Evolutionary conservation across 2,329 filamentous ascomycete species (phyloP).

Genomic region (Pseudovirgaria hyperparasitica): DNA sequence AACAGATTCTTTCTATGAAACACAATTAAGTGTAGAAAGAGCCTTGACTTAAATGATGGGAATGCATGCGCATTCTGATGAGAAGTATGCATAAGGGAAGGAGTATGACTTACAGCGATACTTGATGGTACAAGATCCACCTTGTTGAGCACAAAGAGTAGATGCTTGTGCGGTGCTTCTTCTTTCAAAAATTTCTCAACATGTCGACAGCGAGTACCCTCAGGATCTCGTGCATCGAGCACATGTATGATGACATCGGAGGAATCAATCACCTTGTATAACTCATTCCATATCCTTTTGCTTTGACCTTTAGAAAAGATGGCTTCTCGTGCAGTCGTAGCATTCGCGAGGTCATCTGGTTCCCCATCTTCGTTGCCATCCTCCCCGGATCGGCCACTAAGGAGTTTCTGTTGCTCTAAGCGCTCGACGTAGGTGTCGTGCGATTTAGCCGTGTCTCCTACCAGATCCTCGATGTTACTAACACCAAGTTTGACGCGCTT

Average conservation of each 20-base stretch:
- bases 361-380: conserved; percentile 32
- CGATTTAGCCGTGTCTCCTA: conserved; percentile 64
- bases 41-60: conserved; percentile 89
- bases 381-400: conserved; percentile 56
- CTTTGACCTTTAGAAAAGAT: conserved; percentile 92
- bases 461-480: conserved; percentile 69
- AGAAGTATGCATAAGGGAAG: conserved; percentile 5
- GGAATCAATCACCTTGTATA: conserved; percentile 91
- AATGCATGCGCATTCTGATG: conserved; percentile 10
- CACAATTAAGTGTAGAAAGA: conserved; percentile 49
- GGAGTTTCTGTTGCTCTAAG: conserved; percentile 62
- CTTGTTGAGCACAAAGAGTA: conserved; percentile 84
- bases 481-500: conserved; percentile 87
- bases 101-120: conserved; percentile 69
- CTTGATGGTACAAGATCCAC: conserved; percentile 84
- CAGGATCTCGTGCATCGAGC: conserved; percentile 75
- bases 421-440: conserved; percentile 72
- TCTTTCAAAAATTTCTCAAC: conserved; percentile 88
- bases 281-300: conserved; percentile 72
- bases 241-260: conserved; percentile 95
- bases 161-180: conserved; percentile 91
- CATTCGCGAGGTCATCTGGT: conserved; percentile 21
- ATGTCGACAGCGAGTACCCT: conserved; percentile 79
- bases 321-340: conserved; percentile 41
- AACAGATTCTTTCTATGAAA: conserved; percentile 83